phyloP scores from a whole-genome alignment of 805 yeast species.

The Saccharomycopsis sp. region DNA sequence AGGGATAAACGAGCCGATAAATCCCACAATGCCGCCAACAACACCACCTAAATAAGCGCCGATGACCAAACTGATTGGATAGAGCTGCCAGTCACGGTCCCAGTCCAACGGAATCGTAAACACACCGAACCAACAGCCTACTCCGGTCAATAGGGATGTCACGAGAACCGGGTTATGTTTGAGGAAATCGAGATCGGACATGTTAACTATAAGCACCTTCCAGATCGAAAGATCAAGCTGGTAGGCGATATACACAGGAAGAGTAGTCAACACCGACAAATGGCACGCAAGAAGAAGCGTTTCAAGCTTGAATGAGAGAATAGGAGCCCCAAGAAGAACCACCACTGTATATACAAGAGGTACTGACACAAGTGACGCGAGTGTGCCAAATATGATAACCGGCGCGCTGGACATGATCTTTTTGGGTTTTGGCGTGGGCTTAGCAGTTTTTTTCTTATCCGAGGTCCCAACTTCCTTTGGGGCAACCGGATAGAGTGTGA shows the following conservation, averaged over 20 bases:
- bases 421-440: slow-evolving; percentile 11
- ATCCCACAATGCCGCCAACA: slow-evolving; percentile 36
- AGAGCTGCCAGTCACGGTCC: slow-evolving; percentile 96
- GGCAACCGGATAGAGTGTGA: background rate
- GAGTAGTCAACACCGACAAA: slow-evolving; percentile 50
- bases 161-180: slow-evolving; percentile 12
- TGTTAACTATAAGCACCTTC: slow-evolving; percentile 24
- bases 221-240: slow-evolving; percentile 44
- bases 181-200: slow-evolving; percentile 11
- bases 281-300: slow-evolving; percentile 60
- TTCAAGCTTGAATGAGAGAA: slow-evolving; percentile 42
- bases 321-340: slow-evolving; percentile 78
- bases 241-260: slow-evolving; percentile 55
- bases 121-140: slow-evolving; percentile 92
- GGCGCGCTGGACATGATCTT: slow-evolving; percentile 20
- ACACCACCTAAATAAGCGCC: slow-evolving; percentile 76
- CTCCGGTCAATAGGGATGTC: slow-evolving; percentile 25
- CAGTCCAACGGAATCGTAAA: slow-evolving; percentile 93
- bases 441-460: slow-evolving; percentile 18
- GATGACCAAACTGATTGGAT: slow-evolving; percentile 83
- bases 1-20: background rate
- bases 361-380: slow-evolving; percentile 20
- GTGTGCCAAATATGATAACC: slow-evolving; percentile 14
- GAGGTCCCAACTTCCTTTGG: background rate
- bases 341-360: slow-evolving; percentile 32